Conservation (phyloP, 208 protist species). For the Leishmania arabica region DNA sequence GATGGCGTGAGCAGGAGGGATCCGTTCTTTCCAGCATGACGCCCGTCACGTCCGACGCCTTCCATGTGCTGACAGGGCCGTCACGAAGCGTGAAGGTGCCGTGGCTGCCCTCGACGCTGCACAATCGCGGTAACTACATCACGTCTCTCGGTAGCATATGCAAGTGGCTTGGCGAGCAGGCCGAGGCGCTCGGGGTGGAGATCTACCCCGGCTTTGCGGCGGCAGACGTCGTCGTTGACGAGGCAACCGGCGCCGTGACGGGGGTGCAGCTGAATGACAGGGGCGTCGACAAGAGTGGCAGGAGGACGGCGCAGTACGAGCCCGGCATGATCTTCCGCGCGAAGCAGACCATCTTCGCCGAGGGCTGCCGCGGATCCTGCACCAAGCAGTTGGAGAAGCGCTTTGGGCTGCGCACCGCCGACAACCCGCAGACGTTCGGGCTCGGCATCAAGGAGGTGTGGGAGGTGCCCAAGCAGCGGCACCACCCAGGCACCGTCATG, state of each 20-base stretch:
- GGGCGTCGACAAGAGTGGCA: slow-evolving; percentile 93
- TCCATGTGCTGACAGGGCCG: slow-evolving; percentile 83
- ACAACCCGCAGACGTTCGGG: slow-evolving; percentile 95
- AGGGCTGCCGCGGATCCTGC: slow-evolving; percentile 97
- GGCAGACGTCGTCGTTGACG: slow-evolving; percentile 73
- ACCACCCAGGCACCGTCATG: slow-evolving; percentile 88
- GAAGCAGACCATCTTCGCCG: slow-evolving; percentile 96
- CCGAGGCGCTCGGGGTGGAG: slow-evolving; percentile 97
- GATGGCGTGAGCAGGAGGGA: slow-evolving; percentile 84
- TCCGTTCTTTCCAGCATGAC: slow-evolving; percentile 78
- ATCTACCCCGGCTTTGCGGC: slow-evolving; percentile 96
- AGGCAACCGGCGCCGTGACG: slow-evolving; percentile 44
- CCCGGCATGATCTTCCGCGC: slow-evolving; percentile 96
- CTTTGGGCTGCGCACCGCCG: slow-evolving; percentile 83
- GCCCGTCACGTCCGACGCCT: slow-evolving; percentile 89
- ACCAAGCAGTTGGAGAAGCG: slow-evolving; percentile 93
- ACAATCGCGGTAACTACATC: slow-evolving; percentile 97
- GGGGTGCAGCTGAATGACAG: slow-evolving; percentile 85
- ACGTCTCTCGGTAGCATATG: slow-evolving; percentile 92
- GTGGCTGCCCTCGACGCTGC: slow-evolving; percentile 70
- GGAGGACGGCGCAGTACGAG: slow-evolving; percentile 92
- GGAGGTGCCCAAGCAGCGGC: slow-evolving; percentile 91
- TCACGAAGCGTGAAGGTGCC: slow-evolving; percentile 53
- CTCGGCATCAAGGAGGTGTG: slow-evolving; percentile 98
- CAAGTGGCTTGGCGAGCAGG: slow-evolving; percentile 94